phyloP scores from a whole-genome alignment of 2,329 filamentous ascomycete species.

The Nigrospora sphaerica region DNA sequence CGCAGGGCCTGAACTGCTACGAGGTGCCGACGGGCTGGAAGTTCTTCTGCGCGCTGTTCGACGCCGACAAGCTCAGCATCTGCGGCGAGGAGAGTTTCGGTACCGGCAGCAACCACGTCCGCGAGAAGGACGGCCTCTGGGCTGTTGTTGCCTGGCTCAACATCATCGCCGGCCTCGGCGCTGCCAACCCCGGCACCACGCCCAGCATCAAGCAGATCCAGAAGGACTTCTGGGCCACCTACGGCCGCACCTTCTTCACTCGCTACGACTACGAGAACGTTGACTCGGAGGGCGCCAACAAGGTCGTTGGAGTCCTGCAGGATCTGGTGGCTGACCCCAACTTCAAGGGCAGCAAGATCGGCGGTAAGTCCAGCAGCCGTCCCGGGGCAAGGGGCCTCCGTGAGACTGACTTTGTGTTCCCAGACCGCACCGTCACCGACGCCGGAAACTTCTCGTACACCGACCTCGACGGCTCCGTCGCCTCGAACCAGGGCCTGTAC shows the following conservation, averaged over 20 bases:
- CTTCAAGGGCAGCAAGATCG: conserved; percentile 78
- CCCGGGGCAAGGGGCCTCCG: background rate
- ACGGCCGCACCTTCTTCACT: conserved; percentile 98
- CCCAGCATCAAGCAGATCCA: conserved; percentile 96
- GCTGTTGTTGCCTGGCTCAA: conserved; percentile 97
- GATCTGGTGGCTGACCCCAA: conserved; percentile 65
- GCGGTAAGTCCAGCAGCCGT: conserved; percentile 39
- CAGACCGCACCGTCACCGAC: conserved; percentile 72
- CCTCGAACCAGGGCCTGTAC: conserved; percentile 92
- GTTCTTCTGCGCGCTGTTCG: conserved; percentile 95
- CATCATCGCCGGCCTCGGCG: conserved; percentile 90
- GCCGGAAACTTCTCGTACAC: conserved; percentile 98
- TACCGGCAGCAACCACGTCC: conserved; percentile 96
- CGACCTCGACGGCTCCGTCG: conserved; percentile 93
- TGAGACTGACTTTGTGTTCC: conserved; percentile 11
- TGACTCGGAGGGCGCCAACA: conserved; percentile 82
- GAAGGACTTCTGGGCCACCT: conserved; percentile 92
- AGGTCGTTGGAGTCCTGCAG: conserved; percentile 76
- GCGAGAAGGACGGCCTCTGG: conserved; percentile 98
- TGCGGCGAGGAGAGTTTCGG: conserved; percentile 98
- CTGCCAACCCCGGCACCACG: conserved; percentile 69
- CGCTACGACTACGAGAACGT: conserved; percentile 98
- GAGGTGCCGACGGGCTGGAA: conserved; percentile 99
- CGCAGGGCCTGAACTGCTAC: conserved; percentile 84
- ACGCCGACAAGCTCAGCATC: conserved; percentile 92